Conservation (phyloP, 2,329 filamentous ascomycete species). For the Oidium heveae region DNA sequence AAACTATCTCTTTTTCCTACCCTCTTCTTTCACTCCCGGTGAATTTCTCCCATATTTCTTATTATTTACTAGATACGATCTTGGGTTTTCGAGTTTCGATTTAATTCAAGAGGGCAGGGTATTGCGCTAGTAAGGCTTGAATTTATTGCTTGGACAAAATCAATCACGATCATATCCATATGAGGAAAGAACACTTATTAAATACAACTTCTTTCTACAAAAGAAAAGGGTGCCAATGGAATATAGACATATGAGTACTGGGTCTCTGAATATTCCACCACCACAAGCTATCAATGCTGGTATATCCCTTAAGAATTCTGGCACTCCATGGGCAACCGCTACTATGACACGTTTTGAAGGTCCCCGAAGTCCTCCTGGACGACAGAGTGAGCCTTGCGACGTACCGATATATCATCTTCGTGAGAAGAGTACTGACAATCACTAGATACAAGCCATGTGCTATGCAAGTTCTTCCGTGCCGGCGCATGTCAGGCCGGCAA, state of each 20-base stretch:
- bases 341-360: conserved; percentile 26
- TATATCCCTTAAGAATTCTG: conserved; percentile 18
- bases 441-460: conserved; percentile 81
- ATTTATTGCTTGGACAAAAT: too few species aligned
- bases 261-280: conserved; percentile 18
- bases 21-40: too few species aligned
- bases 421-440: conserved; percentile 3
- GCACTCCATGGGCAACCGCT: background rate
- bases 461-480: conserved; percentile 98
- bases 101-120: too few species aligned
- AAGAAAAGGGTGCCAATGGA: conserved; percentile 11
- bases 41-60: too few species aligned
- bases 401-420: background rate
- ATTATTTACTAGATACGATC: too few species aligned
- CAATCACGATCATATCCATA: too few species aligned
- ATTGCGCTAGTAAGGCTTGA: too few species aligned
- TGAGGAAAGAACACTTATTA: too few species aligned
- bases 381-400: conserved; percentile 15
- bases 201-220: too few species aligned
- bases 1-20: too few species aligned
- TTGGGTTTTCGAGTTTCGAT: too few species aligned
- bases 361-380: conserved; percentile 37
- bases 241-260: conserved; percentile 29
- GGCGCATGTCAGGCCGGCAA: conserved; percentile 88
- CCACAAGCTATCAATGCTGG: conserved; percentile 7